These are phyloP conservation scores for Dryadomyces quercus-mongolicae DNA, from an alignment of 2,329 filamentous ascomycete genomes.

Conservation along the genomic window DNA sequence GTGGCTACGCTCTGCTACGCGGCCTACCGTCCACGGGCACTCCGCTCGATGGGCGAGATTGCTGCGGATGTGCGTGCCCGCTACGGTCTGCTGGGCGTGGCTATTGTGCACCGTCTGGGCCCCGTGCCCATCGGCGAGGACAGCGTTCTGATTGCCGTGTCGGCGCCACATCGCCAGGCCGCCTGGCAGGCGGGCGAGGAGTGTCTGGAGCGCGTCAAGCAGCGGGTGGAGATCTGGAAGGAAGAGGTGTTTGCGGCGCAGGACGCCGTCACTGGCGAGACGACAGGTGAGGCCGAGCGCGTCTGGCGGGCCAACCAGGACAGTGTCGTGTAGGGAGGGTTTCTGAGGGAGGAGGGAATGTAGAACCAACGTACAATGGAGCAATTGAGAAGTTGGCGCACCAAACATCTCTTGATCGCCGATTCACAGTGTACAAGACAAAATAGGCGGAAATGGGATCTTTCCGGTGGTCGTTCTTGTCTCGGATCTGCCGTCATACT, in stretches of 20 bases:
- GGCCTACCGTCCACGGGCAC: conserved; percentile 58
- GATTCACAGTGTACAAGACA: too few species aligned
- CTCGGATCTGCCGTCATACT: too few species aligned
- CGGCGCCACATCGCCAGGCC: conserved; percentile 67
- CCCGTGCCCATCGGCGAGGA: conserved; percentile 83
- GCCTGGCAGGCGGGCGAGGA: conserved; percentile 86
- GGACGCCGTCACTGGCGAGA: not conserved
- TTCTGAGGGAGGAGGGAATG: not conserved
- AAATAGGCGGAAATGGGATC: too few species aligned
- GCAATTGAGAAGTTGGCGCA: not conserved
- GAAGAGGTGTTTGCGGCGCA: conserved; percentile 70
- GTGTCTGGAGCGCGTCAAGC: conserved; percentile 77
- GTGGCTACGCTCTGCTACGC: conserved; percentile 66
- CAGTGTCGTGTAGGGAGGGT: too few species aligned
- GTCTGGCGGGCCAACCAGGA: conserved; percentile 72
- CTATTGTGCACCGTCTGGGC: conserved; percentile 75
- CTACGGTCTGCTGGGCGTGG: conserved; percentile 59
- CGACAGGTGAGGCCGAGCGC: conserved; percentile 34
- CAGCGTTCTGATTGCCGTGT: conserved; percentile 82
- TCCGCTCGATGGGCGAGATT: conserved; percentile 56
- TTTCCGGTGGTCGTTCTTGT: too few species aligned
- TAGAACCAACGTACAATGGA: not conserved
- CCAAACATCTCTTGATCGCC: too few species aligned
- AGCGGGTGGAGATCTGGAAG: conserved; percentile 90
- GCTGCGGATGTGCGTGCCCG: conserved; percentile 42